Conservation (phyloP, 2,329 filamentous ascomycete species). For the Alternaria alternata region DNA sequence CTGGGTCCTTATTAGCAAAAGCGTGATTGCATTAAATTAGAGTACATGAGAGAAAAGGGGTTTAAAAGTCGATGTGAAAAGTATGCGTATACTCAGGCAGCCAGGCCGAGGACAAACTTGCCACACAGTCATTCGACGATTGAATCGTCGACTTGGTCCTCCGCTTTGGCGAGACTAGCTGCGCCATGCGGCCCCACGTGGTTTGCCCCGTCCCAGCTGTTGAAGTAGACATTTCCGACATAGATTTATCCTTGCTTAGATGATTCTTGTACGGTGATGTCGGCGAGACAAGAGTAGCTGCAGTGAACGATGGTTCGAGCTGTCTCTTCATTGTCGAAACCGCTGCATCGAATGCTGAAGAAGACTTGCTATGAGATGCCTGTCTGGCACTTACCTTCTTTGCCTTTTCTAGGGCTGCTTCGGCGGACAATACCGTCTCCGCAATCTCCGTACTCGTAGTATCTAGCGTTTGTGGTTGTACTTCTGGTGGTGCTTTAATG, state of each 20-base stretch:
- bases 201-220: slow-evolving; percentile 34
- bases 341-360: slow-evolving; percentile 32
- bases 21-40: not conserved
- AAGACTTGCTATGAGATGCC: slow-evolving; percentile 30
- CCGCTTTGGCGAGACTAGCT: slow-evolving; percentile 33
- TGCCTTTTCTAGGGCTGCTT: slow-evolving; percentile 47
- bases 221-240: slow-evolving; percentile 31
- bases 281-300: slow-evolving; percentile 33
- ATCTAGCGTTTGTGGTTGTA: slow-evolving; percentile 42
- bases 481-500: slow-evolving; percentile 41
- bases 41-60: not conserved
- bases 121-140: slow-evolving; percentile 30
- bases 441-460: slow-evolving; percentile 46
- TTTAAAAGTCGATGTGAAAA: slow-evolving; percentile 20
- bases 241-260: slow-evolving; percentile 26
- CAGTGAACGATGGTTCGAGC: slow-evolving; percentile 32
- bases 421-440: slow-evolving; percentile 43
- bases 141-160: slow-evolving; percentile 21
- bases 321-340: slow-evolving; percentile 30
- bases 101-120: slow-evolving; percentile 44
- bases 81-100: slow-evolving; percentile 42
- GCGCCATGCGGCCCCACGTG: slow-evolving; percentile 35
- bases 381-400: slow-evolving; percentile 50
- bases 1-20: slow-evolving; percentile 32
- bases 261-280: slow-evolving; percentile 17